Conservation (phyloP, 139 green algal species). For the Coelastrella sp. region DNA sequence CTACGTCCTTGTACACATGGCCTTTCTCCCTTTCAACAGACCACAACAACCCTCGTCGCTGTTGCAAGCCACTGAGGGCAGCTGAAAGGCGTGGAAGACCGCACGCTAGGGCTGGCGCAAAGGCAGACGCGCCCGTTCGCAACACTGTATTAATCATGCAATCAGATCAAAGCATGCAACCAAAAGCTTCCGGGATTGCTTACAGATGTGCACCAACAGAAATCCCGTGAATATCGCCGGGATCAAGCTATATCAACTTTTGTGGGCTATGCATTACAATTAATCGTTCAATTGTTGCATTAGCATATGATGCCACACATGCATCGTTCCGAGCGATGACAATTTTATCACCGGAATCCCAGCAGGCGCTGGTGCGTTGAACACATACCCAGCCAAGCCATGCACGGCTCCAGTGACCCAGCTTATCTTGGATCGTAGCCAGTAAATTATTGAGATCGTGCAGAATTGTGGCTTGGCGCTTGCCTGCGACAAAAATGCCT, state of each 20-base stretch:
- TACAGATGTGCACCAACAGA: neutral
- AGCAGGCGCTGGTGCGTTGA: neutral
- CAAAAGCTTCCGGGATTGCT: neutral
- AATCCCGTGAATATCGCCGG: neutral
- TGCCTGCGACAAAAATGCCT: too few species aligned
- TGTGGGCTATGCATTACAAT: too few species aligned
- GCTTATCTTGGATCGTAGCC: too few species aligned
- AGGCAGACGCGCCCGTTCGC: neutral
- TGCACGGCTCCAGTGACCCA: too few species aligned
- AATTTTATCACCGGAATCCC: neutral
- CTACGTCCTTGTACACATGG: slow-evolving; percentile 50
- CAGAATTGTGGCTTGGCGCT: too few species aligned
- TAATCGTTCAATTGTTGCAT: too few species aligned
- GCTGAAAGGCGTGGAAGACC: neutral
- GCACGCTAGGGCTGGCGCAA: neutral
- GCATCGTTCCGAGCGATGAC: neutral
- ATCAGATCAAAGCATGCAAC: neutral
- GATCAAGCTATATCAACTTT: neutral
- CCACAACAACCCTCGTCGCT: slow-evolving; percentile 56
- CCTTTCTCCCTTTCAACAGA: slow-evolving; percentile 63
- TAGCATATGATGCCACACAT: too few species aligned
- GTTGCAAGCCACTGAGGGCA: slow-evolving; percentile 3
- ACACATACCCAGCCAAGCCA: neutral
- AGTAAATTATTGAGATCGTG: too few species aligned
- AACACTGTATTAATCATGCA: neutral